Percentiles rank a stretch among this genome's conserved stretches.
Conservation (phyloP, 306 rosid species). For the Casuarina equisetifolia region DNA sequence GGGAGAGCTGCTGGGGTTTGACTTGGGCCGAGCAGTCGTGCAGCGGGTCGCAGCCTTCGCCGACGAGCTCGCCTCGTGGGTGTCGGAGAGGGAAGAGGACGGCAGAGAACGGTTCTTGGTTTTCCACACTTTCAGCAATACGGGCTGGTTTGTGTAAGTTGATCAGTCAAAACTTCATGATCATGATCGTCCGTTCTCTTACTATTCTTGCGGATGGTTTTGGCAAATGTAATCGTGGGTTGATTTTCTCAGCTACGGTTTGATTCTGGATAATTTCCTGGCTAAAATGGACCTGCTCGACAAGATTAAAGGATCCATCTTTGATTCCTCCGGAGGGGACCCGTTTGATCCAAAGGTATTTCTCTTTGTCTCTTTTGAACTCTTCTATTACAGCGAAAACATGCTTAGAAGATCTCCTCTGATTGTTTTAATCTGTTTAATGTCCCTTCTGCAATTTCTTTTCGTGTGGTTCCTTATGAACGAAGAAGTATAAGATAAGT, state of each 20-base stretch:
- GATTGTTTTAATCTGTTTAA: neutral
- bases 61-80: slow-evolving; percentile 57
- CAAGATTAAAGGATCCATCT: slow-evolving; percentile 74
- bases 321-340: slow-evolving; percentile 89
- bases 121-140: slow-evolving; percentile 87
- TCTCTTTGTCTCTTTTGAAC: neutral
- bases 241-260: slow-evolving; percentile 61
- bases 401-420: neutral
- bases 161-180: neutral
- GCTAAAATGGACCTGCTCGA: slow-evolving; percentile 49
- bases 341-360: slow-evolving; percentile 83
- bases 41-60: slow-evolving; percentile 46
- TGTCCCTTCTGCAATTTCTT: neutral
- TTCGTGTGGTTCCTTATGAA: too few species aligned
- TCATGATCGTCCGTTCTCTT: neutral
- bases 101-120: slow-evolving; percentile 68
- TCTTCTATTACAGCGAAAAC: neutral
- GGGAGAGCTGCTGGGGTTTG: slow-evolving; percentile 52
- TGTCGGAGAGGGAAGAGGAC: slow-evolving; percentile 43
- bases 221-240: neutral
- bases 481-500: neutral
- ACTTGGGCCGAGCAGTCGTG: slow-evolving; percentile 56
- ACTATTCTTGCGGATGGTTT: neutral
- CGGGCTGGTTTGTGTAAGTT: slow-evolving; percentile 93
- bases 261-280: slow-evolving; percentile 55